These are phyloP conservation scores for Ramularia collo-cygni DNA, from an alignment of 2,329 filamentous ascomycete genomes.

Conservation along the genomic window DNA sequence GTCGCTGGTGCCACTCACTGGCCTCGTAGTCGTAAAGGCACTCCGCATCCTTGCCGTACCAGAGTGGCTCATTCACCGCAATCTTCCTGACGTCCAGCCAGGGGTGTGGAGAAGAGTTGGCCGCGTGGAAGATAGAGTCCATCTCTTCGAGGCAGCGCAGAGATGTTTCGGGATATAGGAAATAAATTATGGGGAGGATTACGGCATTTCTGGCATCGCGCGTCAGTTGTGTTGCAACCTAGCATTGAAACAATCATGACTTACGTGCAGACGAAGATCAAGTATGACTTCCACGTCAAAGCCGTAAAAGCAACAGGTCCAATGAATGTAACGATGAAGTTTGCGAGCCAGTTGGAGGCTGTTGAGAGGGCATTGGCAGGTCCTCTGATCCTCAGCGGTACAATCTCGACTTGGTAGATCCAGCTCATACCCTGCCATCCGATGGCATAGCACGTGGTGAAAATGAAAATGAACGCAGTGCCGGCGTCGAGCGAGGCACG, in stretches of 20 bases:
- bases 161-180: constrained; percentile 56
- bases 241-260: constrained; percentile 42
- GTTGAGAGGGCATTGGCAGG: constrained; percentile 38
- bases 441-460: constrained; percentile 33
- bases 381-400: constrained; percentile 30
- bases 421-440: constrained; percentile 24
- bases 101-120: constrained; percentile 39
- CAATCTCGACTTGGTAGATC: constrained; percentile 27
- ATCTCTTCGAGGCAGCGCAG: constrained; percentile 56
- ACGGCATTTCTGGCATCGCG: constrained; percentile 10
- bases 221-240: constrained; percentile 38
- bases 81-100: constrained; percentile 45
- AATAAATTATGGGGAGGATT: constrained; percentile 48
- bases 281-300: constrained; percentile 54
- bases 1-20: constrained; percentile 30
- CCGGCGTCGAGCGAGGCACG: constrained; percentile 25
- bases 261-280: constrained; percentile 66
- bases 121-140: constrained; percentile 56
- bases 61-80: constrained; percentile 39
- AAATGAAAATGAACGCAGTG: constrained; percentile 34
- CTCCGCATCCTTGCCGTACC: constrained; percentile 37
- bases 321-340: constrained; percentile 56
- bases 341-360: constrained; percentile 37
- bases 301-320: constrained; percentile 52
- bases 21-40: constrained; percentile 16